phyloP scores from a whole-genome alignment of 2,329 filamentous ascomycete species.

The Sordariomycetes sp. region DNA sequence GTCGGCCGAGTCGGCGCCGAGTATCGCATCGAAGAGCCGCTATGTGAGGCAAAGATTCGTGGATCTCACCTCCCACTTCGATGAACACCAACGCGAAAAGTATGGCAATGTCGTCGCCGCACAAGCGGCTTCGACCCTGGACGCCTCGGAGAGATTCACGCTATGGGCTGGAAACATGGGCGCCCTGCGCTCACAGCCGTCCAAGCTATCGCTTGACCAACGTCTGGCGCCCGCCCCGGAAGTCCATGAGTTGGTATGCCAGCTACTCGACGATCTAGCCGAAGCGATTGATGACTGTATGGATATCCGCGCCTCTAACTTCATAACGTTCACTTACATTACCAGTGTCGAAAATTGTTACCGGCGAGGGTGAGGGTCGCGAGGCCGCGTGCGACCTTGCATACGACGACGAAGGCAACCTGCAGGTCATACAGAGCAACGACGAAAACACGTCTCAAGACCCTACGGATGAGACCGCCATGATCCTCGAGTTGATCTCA shows the following conservation, averaged over 20 bases:
- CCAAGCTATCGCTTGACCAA: conserved; percentile 6
- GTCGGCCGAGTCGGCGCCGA: no score
- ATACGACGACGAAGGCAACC: background rate
- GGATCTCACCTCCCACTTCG: no score
- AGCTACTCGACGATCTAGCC: conserved; percentile 3
- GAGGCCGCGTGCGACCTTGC: background rate
- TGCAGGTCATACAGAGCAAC: background rate
- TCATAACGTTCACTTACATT: no score
- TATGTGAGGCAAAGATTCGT: no score
- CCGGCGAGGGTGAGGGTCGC: no score
- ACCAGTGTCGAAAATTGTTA: no score
- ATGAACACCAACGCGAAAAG: no score
- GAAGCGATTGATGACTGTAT: background rate
- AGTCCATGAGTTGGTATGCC: conserved; percentile 1
- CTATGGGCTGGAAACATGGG: conserved; percentile 8
- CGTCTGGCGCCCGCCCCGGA: conserved; percentile 3
- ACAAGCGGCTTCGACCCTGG: no score
- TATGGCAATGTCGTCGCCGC: no score
- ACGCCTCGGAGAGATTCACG: conserved; percentile 5
- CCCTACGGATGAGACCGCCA: background rate
- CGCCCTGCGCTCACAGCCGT: background rate
- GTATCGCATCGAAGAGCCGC: no score
- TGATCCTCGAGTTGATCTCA: background rate
- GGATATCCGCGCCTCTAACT: no score
- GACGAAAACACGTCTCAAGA: background rate